A percentile compares a stretch with the other conserved stretches of the same genome.
phyloP scores from a whole-genome alignment of 2,329 filamentous ascomycete genomes.

The Cercospora sojina region DNA sequence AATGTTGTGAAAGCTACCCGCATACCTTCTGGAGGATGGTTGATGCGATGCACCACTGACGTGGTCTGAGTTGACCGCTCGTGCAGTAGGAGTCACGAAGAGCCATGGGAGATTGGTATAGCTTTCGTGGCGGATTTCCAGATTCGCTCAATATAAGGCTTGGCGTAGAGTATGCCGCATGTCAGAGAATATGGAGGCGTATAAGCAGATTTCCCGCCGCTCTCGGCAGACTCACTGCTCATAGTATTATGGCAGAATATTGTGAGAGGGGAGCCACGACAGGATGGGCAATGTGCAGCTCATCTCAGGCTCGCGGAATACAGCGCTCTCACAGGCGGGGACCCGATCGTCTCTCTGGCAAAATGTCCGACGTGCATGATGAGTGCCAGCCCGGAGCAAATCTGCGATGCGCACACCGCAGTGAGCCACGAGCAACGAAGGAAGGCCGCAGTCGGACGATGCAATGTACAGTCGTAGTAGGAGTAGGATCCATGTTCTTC shows the following conservation, averaged over 20 bases:
- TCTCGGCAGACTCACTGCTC: background rate
- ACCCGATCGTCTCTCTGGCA: background rate
- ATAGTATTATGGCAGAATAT: background rate
- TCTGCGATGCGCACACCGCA: background rate
- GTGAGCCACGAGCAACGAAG: background rate
- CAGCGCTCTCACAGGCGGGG: background rate
- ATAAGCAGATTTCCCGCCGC: background rate
- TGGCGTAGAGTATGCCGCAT: background rate
- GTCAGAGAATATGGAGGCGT: background rate
- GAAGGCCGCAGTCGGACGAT: background rate
- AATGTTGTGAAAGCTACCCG: background rate
- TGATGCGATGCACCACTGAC: background rate
- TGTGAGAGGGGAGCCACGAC: conserved; percentile 1
- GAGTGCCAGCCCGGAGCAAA: background rate
- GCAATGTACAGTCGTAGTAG: background rate
- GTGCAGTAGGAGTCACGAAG: background rate
- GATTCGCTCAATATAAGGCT: background rate
- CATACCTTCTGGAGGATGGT: background rate
- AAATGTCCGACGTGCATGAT: background rate
- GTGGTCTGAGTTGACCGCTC: background rate
- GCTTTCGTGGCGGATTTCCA: background rate
- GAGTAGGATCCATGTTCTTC: background rate
- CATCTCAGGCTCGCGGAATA: background rate
- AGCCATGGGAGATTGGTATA: background rate
- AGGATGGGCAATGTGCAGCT: background rate